Base-by-base conservation (phyloP, 2,329 filamentous ascomycete species). In the Ambrosiella beaveri region DNA sequence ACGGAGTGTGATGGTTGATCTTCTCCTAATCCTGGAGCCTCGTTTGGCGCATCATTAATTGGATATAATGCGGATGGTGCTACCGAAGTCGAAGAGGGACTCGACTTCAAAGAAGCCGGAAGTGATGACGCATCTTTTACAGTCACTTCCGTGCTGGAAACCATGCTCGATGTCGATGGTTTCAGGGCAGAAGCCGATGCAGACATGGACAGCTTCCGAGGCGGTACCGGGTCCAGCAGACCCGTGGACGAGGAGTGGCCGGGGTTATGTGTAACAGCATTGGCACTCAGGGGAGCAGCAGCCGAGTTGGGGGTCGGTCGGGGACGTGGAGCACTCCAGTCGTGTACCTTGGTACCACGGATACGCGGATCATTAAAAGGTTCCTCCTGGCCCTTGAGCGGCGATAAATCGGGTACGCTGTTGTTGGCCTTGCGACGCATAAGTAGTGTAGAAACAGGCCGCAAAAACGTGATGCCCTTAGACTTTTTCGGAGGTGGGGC, bases 331-430 rank as follows among this genome's bases (percentile, higher is more conserved):
- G 78, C 79, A 64, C 80, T 84, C 64, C 83, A 85, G 66, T 81
- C 82, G 65, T 85, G 82, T 54, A 84, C 75, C 52, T 75, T 73
- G 7, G 78, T 85, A 54, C 79, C 82, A 64, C 74, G 75, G 62
- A 85, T 85, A 8, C 79, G 74, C 15, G 81, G 81, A 63, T 84
- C 81, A 63, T 83, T 82, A 17, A 69, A 67, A 4, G 74, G 72
- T 63, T 76, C 75, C 12, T 74, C 71, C 0, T 66, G 63, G 19
- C 69, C 68, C 51, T 69, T 63, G 19, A 75, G 63, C 0, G 73
- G 69, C 1, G 65, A 64, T 2, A 74, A 59, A 50, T 77, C 75
- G 1, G 73, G 69, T 0, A 69, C 67, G 55, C 71, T 72, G 58
- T 80, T 77, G 13, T 71, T 75, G 11, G 74, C 74, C 63, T 76